Conservation (phyloP, 192 early-diverging fungal genomes). For the Gigaspora rosea region DNA sequence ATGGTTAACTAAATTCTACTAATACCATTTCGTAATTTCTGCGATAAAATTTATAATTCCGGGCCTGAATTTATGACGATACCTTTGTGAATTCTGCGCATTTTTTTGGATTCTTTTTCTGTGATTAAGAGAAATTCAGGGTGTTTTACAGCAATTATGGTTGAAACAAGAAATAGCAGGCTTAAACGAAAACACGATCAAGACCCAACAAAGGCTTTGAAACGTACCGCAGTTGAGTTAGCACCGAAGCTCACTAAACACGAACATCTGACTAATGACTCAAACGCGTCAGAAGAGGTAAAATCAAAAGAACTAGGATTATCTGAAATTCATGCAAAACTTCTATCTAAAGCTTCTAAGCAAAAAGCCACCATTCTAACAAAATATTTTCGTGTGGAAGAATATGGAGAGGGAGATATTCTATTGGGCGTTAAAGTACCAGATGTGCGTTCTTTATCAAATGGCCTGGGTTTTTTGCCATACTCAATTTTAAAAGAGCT, state of each 20-base stretch:
- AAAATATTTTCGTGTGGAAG: constrained; percentile 19
- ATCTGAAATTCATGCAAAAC: neutral
- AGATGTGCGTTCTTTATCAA: constrained; percentile 11
- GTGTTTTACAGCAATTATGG: constrained; percentile 5
- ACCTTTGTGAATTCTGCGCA: no score
- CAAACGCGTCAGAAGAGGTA: neutral
- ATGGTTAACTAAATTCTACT: no score
- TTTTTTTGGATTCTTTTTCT: no score
- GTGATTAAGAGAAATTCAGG: no score
- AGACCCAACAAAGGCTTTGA: neutral
- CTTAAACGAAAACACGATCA: neutral
- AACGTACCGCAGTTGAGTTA: neutral
- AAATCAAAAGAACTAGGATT: neutral
- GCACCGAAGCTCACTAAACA: neutral
- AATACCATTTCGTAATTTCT: no score
- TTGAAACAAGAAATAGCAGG: constrained; percentile 5
- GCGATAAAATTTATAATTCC: no score
- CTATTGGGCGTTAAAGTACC: constrained; percentile 20
- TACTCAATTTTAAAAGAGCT: neutral
- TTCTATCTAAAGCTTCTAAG: neutral
- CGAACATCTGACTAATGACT: neutral
- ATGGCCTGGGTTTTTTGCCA: neutral
- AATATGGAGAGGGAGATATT: constrained; percentile 17
- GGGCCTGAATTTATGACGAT: no score
- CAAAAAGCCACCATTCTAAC: neutral